These are phyloP conservation scores for Phytophthora pinifolia DNA, from an alignment of 352 stramenopile genomes.

Conservation along the genomic window DNA sequence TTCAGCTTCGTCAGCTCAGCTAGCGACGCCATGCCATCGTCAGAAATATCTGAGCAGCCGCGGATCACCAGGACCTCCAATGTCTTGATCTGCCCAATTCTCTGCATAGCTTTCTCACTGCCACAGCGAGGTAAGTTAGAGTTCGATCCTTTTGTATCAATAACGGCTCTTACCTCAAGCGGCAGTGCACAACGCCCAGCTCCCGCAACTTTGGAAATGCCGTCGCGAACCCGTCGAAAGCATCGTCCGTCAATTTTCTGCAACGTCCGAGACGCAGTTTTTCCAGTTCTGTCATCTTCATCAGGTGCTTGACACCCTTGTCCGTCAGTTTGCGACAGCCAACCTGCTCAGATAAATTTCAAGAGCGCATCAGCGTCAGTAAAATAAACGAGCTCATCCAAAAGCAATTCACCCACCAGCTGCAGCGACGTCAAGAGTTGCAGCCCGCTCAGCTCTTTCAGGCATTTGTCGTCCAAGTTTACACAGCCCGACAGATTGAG, in stretches of 20 bases:
- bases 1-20: slow-evolving; percentile 34
- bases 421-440: slow-evolving; percentile 46
- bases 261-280: slow-evolving; percentile 61
- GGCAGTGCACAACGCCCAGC: slow-evolving; percentile 61
- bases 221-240: slow-evolving; percentile 42
- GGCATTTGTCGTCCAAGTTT: slow-evolving; percentile 56
- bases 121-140: not conserved
- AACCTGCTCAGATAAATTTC: slow-evolving; percentile 24
- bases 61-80: slow-evolving; percentile 50
- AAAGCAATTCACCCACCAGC: slow-evolving; percentile 39
- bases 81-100: slow-evolving; percentile 35
- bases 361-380: slow-evolving; percentile 1
- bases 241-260: slow-evolving; percentile 46
- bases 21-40: slow-evolving; percentile 38
- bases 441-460: slow-evolving; percentile 43
- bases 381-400: not conserved
- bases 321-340: slow-evolving; percentile 58
- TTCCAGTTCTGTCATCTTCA: slow-evolving; percentile 44
- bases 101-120: slow-evolving; percentile 34
- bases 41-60: slow-evolving; percentile 38
- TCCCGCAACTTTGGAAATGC: slow-evolving; percentile 41
- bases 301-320: slow-evolving; percentile 50
- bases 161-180: slow-evolving; percentile 34
- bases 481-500: slow-evolving; percentile 64
- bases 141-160: not conserved